These are phyloP conservation scores for Exophiala bonariae DNA, from an alignment of 2,329 filamentous ascomycete species.

Conservation along the genomic window DNA sequence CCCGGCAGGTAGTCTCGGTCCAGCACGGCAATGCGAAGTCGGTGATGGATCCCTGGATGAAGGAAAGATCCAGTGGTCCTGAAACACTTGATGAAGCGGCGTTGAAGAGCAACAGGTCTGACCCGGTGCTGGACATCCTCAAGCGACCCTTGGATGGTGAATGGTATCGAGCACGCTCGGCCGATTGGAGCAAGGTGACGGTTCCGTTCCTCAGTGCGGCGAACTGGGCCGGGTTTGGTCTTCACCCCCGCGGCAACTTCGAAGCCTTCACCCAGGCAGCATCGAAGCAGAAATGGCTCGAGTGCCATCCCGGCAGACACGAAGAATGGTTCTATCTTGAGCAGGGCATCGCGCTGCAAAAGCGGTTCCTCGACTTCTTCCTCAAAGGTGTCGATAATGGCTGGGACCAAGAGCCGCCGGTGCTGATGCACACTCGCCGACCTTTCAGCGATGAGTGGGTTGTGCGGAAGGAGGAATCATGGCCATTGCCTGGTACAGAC, in stretches of 20 bases:
- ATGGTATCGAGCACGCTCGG: conserved; percentile 63
- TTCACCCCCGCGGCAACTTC: conserved; percentile 69
- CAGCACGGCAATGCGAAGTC: conserved; percentile 61
- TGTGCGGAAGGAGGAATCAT: conserved; percentile 2
- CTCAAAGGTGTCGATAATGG: conserved; percentile 62
- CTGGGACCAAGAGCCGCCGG: conserved; percentile 10
- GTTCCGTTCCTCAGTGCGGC: conserved; percentile 67
- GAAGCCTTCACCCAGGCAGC: conserved; percentile 63
- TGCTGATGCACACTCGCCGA: conserved; percentile 5
- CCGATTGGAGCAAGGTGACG: conserved; percentile 64
- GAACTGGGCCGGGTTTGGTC: conserved; percentile 69
- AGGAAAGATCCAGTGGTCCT: conserved; percentile 53
- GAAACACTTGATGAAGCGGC: conserved; percentile 39
- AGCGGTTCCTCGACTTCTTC: conserved; percentile 69
- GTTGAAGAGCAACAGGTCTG: conserved; percentile 37
- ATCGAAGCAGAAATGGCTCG: conserved; percentile 67
- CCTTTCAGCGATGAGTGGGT: conserved; percentile 9
- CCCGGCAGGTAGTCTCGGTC: conserved; percentile 55
- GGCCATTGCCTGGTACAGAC: conserved; percentile 11
- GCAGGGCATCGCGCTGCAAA: conserved; percentile 67
- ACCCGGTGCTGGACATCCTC: conserved; percentile 46
- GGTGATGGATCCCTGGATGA: conserved; percentile 32
- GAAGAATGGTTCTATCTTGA: conserved; percentile 72
- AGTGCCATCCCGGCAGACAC: conserved; percentile 69
- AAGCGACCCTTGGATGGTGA: conserved; percentile 61